Conservation (phyloP, 2,329 filamentous ascomycete species). For the Hypoxylon sp. region DNA sequence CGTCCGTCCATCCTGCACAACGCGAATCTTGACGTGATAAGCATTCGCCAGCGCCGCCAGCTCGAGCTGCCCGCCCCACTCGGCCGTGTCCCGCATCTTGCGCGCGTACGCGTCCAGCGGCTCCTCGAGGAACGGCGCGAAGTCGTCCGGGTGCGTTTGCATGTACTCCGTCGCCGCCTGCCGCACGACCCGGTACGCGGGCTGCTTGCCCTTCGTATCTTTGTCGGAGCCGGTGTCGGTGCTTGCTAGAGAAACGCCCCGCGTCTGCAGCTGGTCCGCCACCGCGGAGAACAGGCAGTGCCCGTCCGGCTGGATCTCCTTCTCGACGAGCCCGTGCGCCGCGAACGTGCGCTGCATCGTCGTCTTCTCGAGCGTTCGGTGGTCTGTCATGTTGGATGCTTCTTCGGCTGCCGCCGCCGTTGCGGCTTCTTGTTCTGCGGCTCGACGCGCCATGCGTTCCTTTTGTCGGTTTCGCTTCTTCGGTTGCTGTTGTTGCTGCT, state of each 20-base stretch:
- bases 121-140: conserved; percentile 87
- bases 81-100: conserved; percentile 85
- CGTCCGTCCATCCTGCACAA: conserved; percentile 84
- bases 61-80: conserved; percentile 97
- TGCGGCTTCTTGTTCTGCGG: conserved; percentile 80
- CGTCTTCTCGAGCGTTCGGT: conserved; percentile 72
- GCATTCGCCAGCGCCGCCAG: conserved; percentile 82
- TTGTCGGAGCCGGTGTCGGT: conserved; percentile 2
- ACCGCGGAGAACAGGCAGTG: conserved; percentile 95
- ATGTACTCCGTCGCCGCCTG: conserved; percentile 82
- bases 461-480: conserved; percentile 93
- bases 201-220: conserved; percentile 46
- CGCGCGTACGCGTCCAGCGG: conserved; percentile 74
- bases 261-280: conserved; percentile 77
- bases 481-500: conserved; percentile 32
- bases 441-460: conserved; percentile 86
- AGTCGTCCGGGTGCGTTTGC: conserved; percentile 75
- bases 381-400: conserved; percentile 76
- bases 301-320: conserved; percentile 86
- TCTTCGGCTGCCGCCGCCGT: conserved; percentile 75
- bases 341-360: conserved; percentile 75
- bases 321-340: conserved; percentile 71
- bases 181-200: conserved; percentile 72
- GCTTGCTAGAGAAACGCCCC: conserved; percentile 54
- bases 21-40: conserved; percentile 82